Base-by-base conservation (phyloP, 805 yeast species). In the Cyberlindnera saturnus region DNA sequence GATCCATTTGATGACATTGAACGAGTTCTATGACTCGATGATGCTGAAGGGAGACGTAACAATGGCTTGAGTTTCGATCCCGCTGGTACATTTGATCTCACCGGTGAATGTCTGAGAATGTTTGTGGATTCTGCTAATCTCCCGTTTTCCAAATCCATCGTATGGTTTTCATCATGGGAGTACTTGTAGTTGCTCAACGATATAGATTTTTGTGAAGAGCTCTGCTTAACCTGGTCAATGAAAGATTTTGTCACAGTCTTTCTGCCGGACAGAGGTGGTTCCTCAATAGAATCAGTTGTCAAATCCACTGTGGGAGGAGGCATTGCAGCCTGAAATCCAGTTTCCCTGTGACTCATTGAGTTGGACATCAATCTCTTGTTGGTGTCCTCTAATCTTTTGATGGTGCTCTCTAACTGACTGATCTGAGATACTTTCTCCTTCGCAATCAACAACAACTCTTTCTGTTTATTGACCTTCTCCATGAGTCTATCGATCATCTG, bases 111-210 rank as follows among this genome's bases (percentile, higher is more conserved):
- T 17, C 32, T 19, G 15, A 47, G 19, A 20, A 55, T 52, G 29
- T 49, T 53, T 19, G 57, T 55, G 2, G 60, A 55, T 41, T 53
- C 58, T 1, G 53, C 60, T n/a, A 53, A 43, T 29, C 45, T 47
- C 2, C 53, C 44, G 19, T 41, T 50, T 2, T 49, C 45, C 18
- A 52, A 38, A 1, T 54, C 55, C 26, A 43, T 36, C 3, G 47
- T 18, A 3, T 19, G 18, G 17, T 39, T 30, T 19, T 33, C 26
- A n/a, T 36, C 32, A 15, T 29, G 31, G 41, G 6, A 23, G 14
- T 29, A 33, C 14, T 28, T 23, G 34, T n/a, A 30, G 10, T 11
- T 32, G 19, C 18, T 41, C 6, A 44, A 30, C 1, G 48, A 16
- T 9, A 35, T 17, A 0, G 43, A 32, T 23, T 47, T 53, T 29